Base-by-base conservation (phyloP, 495 filamentous ascomycete species). In the Aspergillus mulundensis region DNA sequence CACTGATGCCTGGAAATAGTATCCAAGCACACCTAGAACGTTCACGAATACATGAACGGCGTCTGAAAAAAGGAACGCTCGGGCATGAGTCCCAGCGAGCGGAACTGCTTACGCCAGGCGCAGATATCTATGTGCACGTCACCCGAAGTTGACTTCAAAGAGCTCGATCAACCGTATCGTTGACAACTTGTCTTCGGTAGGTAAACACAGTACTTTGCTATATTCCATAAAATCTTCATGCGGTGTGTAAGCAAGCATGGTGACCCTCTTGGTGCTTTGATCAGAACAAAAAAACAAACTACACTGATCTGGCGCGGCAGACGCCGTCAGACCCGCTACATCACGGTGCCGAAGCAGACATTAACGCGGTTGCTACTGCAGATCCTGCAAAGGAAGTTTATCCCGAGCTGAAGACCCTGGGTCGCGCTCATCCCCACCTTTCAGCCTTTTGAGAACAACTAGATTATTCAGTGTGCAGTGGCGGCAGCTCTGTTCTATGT, bases 401-500 rank as follows among this genome's bases (percentile, higher is more conserved):
- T 38, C 20, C 14, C 21, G 49, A 50, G 32, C 18, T 30, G 30
- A 12, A 15, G 10, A 41, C 7, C 20, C 21, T 18, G 15, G 47
- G 41, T 52, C 28, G 50, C 19, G 14, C 38, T 30, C 30, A n/a
- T 53, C 23, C 19, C 61, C 61, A 48, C 49, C 54, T 59, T 59
- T 57, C 45, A 57, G 19, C 42, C 61, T 54, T 63, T 46, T 24
- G 42, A 54, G 58, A 53, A 50, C 23, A 38, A 48, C 62, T 57
- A 64, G 56, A 50, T 61, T 61, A 64, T 53, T 48, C 50, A 49
- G 50, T 42, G 49, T 59, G 56, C 62, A 64, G 58, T 40, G 40
- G 58, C 23, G 42, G 21, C 55, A 50, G 42, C 44, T 59, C 24
- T 46, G 40, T 24, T 18, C 36, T 28, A 14, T 50, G 48, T 50